A percentile compares a stretch with the other conserved stretches of the same genome.
Evolutionary conservation across 1,284 basidiomycete genomes (phyloP).

Genomic region (Rhizoctonia solani): DNA sequence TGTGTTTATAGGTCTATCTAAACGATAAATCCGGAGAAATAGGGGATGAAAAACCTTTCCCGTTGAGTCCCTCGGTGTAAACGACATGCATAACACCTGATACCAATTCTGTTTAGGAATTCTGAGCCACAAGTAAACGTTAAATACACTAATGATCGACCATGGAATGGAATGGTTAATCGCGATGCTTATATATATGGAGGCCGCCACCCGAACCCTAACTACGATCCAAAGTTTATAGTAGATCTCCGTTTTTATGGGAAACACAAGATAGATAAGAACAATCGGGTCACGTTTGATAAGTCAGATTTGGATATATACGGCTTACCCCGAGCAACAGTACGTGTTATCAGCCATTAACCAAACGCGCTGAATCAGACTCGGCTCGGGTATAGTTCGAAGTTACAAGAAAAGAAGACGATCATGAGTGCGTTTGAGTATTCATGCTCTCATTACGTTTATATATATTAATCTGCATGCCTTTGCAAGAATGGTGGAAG

Average conservation of each 20-base stretch:
- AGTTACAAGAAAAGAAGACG: no score
- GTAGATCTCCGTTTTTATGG: slow-evolving; percentile 43
- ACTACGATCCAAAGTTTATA: slow-evolving; percentile 40
- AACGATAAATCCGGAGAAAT: no score
- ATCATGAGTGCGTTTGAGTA: no score
- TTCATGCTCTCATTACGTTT: no score
- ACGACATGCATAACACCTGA: slow-evolving; percentile 43
- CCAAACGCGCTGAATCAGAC: slow-evolving; percentile 50
- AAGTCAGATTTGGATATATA: slow-evolving; percentile 43
- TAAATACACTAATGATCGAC: slow-evolving; percentile 39
- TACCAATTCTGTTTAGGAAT: slow-evolving; percentile 43
- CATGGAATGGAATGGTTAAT: slow-evolving; percentile 47
- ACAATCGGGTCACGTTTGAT: slow-evolving; percentile 43
- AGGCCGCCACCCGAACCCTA: slow-evolving; percentile 41
- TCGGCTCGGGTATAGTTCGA: slow-evolving; percentile 6
- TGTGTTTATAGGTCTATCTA: no score
- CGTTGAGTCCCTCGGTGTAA: slow-evolving; percentile 44
- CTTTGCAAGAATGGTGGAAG: no score
- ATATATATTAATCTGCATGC: no score
- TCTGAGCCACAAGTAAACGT: slow-evolving; percentile 47
- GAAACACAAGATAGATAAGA: slow-evolving; percentile 34
- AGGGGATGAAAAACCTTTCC: slow-evolving; percentile 34
- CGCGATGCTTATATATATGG: slow-evolving; percentile 46
- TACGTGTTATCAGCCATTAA: slow-evolving; percentile 40
- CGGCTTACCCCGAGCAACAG: slow-evolving; percentile 48